Evolutionary conservation across 345 rosid species (phyloP).

Genomic region (Geranium rotundifolium): DNA sequence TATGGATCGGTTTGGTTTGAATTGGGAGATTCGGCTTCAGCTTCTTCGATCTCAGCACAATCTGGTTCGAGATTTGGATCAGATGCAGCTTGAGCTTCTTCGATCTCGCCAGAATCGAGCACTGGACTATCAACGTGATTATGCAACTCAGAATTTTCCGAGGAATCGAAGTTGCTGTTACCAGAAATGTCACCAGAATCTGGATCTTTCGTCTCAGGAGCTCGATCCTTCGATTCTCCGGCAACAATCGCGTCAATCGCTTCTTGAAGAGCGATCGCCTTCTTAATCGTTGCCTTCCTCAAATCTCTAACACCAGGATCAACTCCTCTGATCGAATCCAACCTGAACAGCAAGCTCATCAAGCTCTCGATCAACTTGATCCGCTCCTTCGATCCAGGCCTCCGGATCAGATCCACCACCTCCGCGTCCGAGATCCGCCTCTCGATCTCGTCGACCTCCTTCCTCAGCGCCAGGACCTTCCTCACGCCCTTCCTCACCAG

Average conservation of each 20-base stretch:
- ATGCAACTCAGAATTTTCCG: no score
- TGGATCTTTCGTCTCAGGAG: no score
- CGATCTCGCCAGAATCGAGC: no score
- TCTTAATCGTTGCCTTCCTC: slow-evolving; percentile 40
- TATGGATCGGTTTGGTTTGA: no score
- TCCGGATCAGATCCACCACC: slow-evolving; percentile 20
- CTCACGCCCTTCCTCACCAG: slow-evolving; percentile 43
- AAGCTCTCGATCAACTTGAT: slow-evolving; percentile 40
- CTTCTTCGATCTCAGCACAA: not conserved
- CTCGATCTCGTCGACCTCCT: slow-evolving; percentile 37
- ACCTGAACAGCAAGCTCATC: slow-evolving; percentile 40
- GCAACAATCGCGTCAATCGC: slow-evolving; percentile 29
- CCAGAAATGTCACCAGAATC: no score
- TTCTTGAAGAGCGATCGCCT: slow-evolving; percentile 50
- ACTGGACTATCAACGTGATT: no score
- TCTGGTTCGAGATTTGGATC: no score
- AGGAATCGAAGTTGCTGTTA: no score
- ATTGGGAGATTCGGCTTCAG: not conserved
- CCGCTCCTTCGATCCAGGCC: slow-evolving; percentile 27
- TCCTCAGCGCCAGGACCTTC: slow-evolving; percentile 27
- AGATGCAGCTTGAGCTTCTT: no score
- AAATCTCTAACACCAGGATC: slow-evolving; percentile 44
- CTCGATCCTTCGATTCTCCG: not conserved
- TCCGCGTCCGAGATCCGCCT: slow-evolving; percentile 23
- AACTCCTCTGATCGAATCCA: slow-evolving; percentile 50